Base-by-base conservation (phyloP, 495 filamentous ascomycete species). In the Penicillium goetzii region DNA sequence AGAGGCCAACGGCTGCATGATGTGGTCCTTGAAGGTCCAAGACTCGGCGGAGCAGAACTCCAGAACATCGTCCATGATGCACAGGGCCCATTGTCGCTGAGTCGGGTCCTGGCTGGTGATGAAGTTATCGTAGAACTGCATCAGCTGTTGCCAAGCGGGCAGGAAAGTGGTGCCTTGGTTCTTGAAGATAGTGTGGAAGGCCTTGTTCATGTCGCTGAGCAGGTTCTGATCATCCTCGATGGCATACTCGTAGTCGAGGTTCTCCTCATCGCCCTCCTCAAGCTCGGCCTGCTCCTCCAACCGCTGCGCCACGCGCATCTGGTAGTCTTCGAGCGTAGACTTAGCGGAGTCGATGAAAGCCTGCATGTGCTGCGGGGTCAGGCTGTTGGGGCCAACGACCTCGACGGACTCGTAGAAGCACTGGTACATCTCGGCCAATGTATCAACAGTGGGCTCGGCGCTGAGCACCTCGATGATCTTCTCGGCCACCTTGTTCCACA, bases 191-290 rank as follows among this genome's bases (percentile, higher is more conserved):
- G 91, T 95, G 76, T 99, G 96, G 86, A 97, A 99, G 0, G 96
- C 92, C 81, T 99, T 99, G 88, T 98, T 99, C 96, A 99, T 99
- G 71, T 99, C 96, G 10, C 93, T 97, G 52, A 99, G 86, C 23
- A 99, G 81, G 28, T 92, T 93, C 74, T 98, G 95, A 72, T 99
- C 96, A 67, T 99, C 96, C 76, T 99, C 96, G 36, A 99, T 91
- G 7, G 96, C 96, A 68, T 95, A 90, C 55, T 80, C 79, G 56
- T 74, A 76, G 26, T 80, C 78, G 6, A 94, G 75, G 53, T 88
- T 86, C 58, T 94, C 89, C 66, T 97, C 92, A 58, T 93, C 90
- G 50, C 86, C 92, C 43, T 96, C 93, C 47, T 95, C 93, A 4
- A 88, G 85, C 5, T 89, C 89, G 30, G 82, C 87, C 60, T 83